phyloP scores from a whole-genome alignment of 2,329 filamentous ascomycete species.

The Mycosphaerella sp. region DNA sequence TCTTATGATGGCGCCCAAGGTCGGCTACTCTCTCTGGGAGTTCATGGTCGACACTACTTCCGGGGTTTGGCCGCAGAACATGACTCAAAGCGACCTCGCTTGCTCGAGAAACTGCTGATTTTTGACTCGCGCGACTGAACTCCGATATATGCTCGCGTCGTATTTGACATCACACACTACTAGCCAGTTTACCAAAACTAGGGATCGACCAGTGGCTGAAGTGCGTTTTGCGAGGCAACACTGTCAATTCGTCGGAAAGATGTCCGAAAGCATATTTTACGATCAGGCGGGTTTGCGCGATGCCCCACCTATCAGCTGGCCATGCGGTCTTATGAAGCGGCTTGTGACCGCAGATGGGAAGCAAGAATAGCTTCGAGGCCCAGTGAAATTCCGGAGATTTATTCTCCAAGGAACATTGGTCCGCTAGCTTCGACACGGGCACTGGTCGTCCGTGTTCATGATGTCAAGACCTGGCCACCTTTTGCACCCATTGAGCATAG shows the following conservation, averaged over 20 bases:
- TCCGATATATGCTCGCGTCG: background rate
- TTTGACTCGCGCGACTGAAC: background rate
- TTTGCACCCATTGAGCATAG: background rate
- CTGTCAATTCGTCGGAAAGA: background rate
- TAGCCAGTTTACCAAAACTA: background rate
- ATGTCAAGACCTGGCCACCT: background rate
- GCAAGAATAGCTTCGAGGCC: no score
- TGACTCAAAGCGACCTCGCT: background rate
- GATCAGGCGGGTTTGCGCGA: background rate
- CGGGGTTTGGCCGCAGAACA: background rate
- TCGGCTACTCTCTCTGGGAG: background rate
- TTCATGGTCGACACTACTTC: background rate
- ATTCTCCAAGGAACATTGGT: no score
- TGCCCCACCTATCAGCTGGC: constrained; percentile 3
- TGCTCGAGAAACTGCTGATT: background rate
- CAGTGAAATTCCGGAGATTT: no score
- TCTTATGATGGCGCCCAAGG: no score
- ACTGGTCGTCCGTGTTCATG: background rate
- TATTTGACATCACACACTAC: background rate
- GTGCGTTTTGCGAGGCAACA: background rate
- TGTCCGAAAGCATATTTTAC: background rate
- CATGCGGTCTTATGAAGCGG: background rate
- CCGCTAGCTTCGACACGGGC: background rate
- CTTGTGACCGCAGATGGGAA: background rate
- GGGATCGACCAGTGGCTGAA: background rate